Evolutionary conservation across 106 monocot species (phyloP).

Genomic region (Chionographis japonica): DNA sequence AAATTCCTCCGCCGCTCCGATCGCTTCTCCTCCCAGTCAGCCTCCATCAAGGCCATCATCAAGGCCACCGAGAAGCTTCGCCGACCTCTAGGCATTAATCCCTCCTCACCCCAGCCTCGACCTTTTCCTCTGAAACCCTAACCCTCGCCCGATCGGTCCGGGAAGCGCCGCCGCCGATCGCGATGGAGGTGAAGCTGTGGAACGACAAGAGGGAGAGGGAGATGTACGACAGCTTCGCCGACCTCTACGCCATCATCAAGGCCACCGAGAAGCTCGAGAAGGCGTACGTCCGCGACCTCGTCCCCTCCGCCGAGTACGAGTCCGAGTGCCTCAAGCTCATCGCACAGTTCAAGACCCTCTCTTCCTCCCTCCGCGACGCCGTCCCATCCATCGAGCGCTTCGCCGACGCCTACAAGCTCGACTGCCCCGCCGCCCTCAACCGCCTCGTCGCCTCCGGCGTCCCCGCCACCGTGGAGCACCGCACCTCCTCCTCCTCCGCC

Average conservation of each 20-base stretch:
- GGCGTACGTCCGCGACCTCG: conserved; percentile 90
- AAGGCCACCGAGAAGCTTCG: too few species aligned
- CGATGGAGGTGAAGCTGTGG: conserved; percentile 59
- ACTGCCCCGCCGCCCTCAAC: conserved; percentile 78
- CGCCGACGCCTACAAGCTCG: conserved; percentile 71
- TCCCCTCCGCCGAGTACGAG: conserved; percentile 81
- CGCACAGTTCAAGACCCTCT: conserved; percentile 71
- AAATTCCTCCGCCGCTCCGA: too few species aligned
- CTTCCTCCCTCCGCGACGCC: conserved; percentile 55
- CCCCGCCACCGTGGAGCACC: conserved; percentile 91
- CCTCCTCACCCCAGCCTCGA: too few species aligned
- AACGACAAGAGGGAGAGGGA: conserved; percentile 81
- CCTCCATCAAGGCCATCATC: too few species aligned
- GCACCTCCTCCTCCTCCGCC: conserved; percentile 22
- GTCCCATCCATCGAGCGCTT: conserved; percentile 66
- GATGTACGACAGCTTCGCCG: conserved; percentile 83
- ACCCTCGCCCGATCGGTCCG: too few species aligned
- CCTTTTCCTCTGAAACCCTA: too few species aligned
- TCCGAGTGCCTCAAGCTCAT: conserved; percentile 89
- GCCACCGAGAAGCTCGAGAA: conserved; percentile 94
- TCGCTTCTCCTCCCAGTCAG: too few species aligned
- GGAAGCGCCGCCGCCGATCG: not conserved
- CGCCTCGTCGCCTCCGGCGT: conserved; percentile 73
- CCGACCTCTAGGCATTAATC: too few species aligned
- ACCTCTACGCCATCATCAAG: conserved; percentile 91